phyloP scores from a whole-genome alignment of 306 rosid genomes.

The Corylus heterophylla region DNA sequence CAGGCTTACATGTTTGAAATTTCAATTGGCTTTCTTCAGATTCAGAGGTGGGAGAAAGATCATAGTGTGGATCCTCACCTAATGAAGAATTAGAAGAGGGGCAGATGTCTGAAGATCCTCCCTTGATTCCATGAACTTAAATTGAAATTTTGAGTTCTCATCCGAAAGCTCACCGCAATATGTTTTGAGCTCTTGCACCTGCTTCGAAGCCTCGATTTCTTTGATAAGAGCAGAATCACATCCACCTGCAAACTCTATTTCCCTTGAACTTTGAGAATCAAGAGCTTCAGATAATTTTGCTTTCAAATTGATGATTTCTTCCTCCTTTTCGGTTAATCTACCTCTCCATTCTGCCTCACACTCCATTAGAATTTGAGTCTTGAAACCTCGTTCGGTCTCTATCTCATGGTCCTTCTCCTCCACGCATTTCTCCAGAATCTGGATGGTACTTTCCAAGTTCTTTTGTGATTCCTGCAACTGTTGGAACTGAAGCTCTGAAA shows the following conservation, averaged over 20 bases:
- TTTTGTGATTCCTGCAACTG: constrained; percentile 30
- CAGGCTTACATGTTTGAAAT: constrained; percentile 1
- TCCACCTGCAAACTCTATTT: not conserved
- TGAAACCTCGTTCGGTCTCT: constrained; percentile 19
- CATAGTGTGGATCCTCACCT: not conserved
- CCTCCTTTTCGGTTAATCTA: constrained; percentile 32
- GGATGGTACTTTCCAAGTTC: constrained; percentile 36
- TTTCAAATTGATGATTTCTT: constrained; percentile 33
- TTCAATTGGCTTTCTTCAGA: constrained; percentile 1
- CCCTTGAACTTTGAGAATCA: constrained; percentile 6
- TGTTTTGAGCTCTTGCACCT: constrained; percentile 40
- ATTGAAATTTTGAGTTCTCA: constrained; percentile 1
- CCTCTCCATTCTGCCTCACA: constrained; percentile 35
- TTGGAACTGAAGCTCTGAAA: constrained; percentile 24
- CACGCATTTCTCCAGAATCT: constrained; percentile 34
- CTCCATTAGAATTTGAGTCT: constrained; percentile 17
- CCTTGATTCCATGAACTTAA: not conserved
- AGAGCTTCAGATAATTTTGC: constrained; percentile 41
- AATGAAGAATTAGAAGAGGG: not conserved
- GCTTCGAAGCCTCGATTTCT: constrained; percentile 28
- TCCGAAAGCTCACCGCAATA: constrained; percentile 4
- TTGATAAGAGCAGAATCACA: constrained; percentile 5
- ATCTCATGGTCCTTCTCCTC: constrained; percentile 40
- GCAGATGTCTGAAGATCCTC: not conserved
- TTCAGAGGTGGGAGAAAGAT: not conserved